Conservation (phyloP, 78 protist species). For the Speleostelium caveatum region DNA sequence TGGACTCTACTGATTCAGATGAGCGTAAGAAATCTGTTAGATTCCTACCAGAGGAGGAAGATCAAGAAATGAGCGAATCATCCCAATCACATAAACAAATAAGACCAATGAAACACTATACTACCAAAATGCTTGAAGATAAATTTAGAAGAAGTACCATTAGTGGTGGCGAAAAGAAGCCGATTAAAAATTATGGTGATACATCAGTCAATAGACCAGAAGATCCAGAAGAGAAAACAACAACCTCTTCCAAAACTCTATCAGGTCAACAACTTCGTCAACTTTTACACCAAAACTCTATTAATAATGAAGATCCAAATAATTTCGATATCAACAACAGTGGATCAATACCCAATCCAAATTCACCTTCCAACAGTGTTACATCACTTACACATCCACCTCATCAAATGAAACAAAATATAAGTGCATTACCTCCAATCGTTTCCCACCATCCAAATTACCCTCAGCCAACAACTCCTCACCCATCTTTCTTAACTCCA, state of each 20-base stretch:
- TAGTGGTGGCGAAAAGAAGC: constrained; percentile 41
- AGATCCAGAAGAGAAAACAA: background rate
- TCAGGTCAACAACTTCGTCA: constrained; percentile 4
- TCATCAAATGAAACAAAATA: background rate
- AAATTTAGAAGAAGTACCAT: constrained; percentile 34
- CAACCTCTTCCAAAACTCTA: background rate
- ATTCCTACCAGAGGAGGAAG: constrained; percentile 15
- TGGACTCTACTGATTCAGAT: background rate
- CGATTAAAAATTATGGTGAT: background rate
- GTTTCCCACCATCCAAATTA: background rate
- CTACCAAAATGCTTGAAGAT: constrained; percentile 25
- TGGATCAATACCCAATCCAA: too few relatives aligned
- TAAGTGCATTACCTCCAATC: constrained; percentile 2
- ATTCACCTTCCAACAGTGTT: background rate
- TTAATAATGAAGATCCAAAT: background rate
- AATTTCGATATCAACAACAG: background rate
- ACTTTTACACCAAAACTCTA: background rate
- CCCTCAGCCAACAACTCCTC: background rate
- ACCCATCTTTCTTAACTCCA: background rate
- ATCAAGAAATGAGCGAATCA: background rate
- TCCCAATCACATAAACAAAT: background rate
- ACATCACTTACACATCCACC: constrained; percentile 40
- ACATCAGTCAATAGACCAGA: background rate
- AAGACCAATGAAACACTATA: constrained; percentile 1
- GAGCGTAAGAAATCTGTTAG: constrained; percentile 5